phyloP scores from a whole-genome alignment of 2,329 filamentous ascomycete species.

The Sphaceloma murrayae region DNA sequence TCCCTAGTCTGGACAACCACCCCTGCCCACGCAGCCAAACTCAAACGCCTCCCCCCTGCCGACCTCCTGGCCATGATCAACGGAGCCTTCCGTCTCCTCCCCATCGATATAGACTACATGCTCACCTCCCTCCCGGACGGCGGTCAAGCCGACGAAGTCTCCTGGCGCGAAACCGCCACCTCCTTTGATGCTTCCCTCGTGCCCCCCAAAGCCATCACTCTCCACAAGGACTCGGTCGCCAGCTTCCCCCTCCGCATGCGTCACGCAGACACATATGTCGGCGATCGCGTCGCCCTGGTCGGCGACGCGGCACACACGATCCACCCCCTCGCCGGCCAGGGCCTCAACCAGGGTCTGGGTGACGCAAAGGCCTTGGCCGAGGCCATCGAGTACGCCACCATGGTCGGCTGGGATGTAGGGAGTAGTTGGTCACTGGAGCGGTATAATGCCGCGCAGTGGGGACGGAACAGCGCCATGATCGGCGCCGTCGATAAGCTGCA shows the following conservation, averaged over 20 bases:
- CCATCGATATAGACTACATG: slow-evolving; percentile 74
- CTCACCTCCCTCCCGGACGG: slow-evolving; percentile 45
- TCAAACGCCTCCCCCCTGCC: slow-evolving; percentile 62
- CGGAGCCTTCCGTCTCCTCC: slow-evolving; percentile 74
- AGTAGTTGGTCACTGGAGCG: slow-evolving; percentile 65
- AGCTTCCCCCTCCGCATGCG: slow-evolving; percentile 86
- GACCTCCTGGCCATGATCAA: slow-evolving; percentile 87
- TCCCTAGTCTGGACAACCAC: slow-evolving; percentile 94
- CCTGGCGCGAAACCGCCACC: slow-evolving; percentile 74
- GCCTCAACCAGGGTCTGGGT: slow-evolving; percentile 83
- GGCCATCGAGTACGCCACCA: slow-evolving; percentile 65
- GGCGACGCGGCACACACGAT: slow-evolving; percentile 93
- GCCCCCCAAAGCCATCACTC: slow-evolving; percentile 56
- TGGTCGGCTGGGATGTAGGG: slow-evolving; percentile 81
- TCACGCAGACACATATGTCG: slow-evolving; percentile 88
- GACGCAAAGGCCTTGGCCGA: slow-evolving; percentile 72
- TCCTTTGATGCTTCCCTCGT: slow-evolving; percentile 33
- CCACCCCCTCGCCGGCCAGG: slow-evolving; percentile 89
- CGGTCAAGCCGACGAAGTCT: slow-evolving; percentile 58
- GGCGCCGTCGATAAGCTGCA: slow-evolving; percentile 83
- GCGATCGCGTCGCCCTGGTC: slow-evolving; percentile 80
- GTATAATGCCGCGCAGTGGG: slow-evolving; percentile 74
- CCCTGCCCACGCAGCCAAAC: slow-evolving; percentile 62
- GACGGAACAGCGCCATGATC: slow-evolving; percentile 66
- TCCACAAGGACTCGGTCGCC: slow-evolving; percentile 72